Evolutionary conservation across 1,284 basidiomycete genomes (phyloP).

Genomic region (Coniophora puteana): DNA sequence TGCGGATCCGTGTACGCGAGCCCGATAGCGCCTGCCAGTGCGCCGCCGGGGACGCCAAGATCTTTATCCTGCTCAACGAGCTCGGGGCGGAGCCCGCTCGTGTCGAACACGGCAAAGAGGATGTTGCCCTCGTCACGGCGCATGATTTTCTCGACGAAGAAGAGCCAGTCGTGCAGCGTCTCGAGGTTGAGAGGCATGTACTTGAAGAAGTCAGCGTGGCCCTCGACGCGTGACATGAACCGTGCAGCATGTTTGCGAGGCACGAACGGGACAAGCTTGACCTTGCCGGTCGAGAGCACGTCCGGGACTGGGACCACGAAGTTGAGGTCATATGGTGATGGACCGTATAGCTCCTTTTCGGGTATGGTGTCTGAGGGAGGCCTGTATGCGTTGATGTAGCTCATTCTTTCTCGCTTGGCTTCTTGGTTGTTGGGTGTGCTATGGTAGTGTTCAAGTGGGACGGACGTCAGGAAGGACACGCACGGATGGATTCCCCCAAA

Average conservation of each 20-base stretch:
- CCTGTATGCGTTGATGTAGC: neutral
- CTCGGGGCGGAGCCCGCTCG: neutral
- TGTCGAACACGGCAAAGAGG: slow-evolving; percentile 1
- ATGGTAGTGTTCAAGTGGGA: too few relatives aligned
- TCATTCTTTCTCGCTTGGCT: too few relatives aligned
- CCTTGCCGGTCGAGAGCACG: slow-evolving; percentile 12
- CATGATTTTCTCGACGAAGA: slow-evolving; percentile 10
- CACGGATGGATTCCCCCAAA: too few relatives aligned
- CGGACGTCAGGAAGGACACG: too few relatives aligned
- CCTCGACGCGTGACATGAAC: slow-evolving; percentile 15
- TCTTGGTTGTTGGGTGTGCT: too few relatives aligned
- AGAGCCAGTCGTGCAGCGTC: slow-evolving; percentile 12
- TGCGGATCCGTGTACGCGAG: slow-evolving; percentile 34
- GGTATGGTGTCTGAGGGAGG: slow-evolving; percentile 2
- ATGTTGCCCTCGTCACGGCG: neutral
- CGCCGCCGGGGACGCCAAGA: too few relatives aligned
- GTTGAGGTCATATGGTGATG: slow-evolving; percentile 23
- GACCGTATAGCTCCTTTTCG: slow-evolving; percentile 17
- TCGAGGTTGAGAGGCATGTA: slow-evolving; percentile 17
- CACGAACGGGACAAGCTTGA: slow-evolving; percentile 20
- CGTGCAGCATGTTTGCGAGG: slow-evolving; percentile 16
- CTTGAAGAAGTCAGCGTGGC: slow-evolving; percentile 19
- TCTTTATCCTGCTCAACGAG: too few relatives aligned
- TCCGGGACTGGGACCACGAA: slow-evolving; percentile 13
- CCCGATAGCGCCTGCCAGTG: slow-evolving; percentile 31